Evolutionary conservation across 352 stramenopile genomes (phyloP).

Genomic region (Phytopythium vexans): DNA sequence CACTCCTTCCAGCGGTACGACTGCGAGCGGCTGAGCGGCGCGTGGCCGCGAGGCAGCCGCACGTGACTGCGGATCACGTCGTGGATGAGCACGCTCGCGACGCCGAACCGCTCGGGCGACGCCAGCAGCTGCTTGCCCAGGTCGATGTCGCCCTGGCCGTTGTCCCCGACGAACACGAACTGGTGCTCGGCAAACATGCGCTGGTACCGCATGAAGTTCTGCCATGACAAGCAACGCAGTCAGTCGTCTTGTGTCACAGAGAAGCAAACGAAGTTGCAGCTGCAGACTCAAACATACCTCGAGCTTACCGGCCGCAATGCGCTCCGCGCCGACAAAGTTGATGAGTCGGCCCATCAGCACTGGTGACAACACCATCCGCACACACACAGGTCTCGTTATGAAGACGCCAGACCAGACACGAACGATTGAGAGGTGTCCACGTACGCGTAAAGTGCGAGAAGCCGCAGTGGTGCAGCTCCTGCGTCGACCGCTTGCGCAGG

Average conservation of each 20-base stretch:
- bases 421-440: conserved; percentile 7
- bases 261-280: too few relatives aligned
- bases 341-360: conserved; percentile 72
- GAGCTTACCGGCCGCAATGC: conserved; percentile 70
- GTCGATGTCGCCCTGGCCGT: conserved; percentile 80
- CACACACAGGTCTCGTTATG: background rate
- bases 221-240: background rate
- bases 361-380: conserved; percentile 9
- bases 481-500: conserved; percentile 54
- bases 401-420: background rate
- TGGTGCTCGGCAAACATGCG: conserved; percentile 68
- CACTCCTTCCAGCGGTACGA: conserved; percentile 71
- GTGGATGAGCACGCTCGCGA: conserved; percentile 71
- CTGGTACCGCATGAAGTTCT: conserved; percentile 79
- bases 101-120: conserved; percentile 45
- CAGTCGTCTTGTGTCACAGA: background rate
- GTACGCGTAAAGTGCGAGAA: conserved; percentile 79
- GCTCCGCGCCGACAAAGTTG: conserved; percentile 57
- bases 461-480: conserved; percentile 61
- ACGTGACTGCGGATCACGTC: conserved; percentile 77
- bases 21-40: conserved; percentile 13
- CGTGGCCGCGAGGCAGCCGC: background rate
- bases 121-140: conserved; percentile 66
- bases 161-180: conserved; percentile 82
- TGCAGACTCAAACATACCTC: conserved; percentile 35